Evolutionary conservation across 441 rosid species (phyloP).

Genomic region (Pelargonium cotyledonis): DNA sequence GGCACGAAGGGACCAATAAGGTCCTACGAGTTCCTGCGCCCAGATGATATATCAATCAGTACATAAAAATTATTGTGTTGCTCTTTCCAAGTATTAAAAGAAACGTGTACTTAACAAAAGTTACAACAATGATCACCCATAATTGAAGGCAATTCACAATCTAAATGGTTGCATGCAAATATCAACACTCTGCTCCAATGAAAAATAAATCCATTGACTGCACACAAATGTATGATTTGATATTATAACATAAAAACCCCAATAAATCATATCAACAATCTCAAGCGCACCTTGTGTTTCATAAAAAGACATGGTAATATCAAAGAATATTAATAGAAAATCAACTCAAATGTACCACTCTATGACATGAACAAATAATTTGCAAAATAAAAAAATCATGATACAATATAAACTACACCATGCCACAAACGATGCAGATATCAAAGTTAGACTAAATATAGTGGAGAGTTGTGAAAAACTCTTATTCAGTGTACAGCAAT

Average conservation of each 20-base stretch:
- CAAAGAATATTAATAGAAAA: background rate
- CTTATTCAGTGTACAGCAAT: background rate
- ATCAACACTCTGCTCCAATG: background rate
- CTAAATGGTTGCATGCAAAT: background rate
- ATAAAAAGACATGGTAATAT: background rate
- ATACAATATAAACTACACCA: background rate
- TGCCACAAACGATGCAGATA: background rate
- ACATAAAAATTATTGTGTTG: background rate
- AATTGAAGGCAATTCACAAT: background rate
- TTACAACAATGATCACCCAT: background rate
- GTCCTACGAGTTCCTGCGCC: constrained; percentile 69
- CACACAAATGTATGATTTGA: background rate
- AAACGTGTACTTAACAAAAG: background rate
- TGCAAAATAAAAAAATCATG: too few relatives aligned
- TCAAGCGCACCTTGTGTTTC: background rate
- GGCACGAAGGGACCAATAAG: constrained; percentile 86
- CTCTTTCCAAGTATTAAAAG: background rate
- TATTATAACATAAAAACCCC: background rate
- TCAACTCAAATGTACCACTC: background rate
- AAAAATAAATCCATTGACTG: background rate
- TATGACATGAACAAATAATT: background rate
- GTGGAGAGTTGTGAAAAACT: background rate
- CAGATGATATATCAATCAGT: constrained; percentile 7
- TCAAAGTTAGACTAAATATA: background rate
- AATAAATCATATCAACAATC: background rate